Base-by-base conservation (phyloP, 345 rosid species). In the Sapria himalayana region DNA sequence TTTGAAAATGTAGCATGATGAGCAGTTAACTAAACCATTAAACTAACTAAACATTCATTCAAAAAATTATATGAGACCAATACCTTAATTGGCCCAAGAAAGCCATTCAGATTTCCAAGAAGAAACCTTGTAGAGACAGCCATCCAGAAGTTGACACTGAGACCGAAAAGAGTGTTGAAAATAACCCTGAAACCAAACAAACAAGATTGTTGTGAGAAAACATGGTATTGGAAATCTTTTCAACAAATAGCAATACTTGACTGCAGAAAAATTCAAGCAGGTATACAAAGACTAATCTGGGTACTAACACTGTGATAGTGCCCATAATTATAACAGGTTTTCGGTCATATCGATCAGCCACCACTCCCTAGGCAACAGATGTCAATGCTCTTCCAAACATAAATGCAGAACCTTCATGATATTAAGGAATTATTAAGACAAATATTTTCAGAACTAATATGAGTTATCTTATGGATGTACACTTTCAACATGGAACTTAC, bases 331-430 rank as follows among this genome's bases (percentile, higher is more conserved):
- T 71, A 39, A 81, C 63, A 18, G 89, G 89, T 58, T 67, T 80
- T 40, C 93, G 78, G 32, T 89, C 93, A 55, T 65, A 71, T 39
- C 70, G 70, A 63, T 81, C 89, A n/a, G 89, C 81, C 42, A 77
- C 37, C 45, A 71, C 40, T 33, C 93, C 93, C 93, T 89, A 74
- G 32, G 61, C 23, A 24, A 81, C 41, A 22, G 81, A 81, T 39
- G 93, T 81, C 61, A 74, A 57, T 32, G 80, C 78, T 65, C 93
- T 72, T 57, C 93, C 93, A 31, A 81, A 51, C 93, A 77, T 81
- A 54, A 74, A 81, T 15, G 93, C 72, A 53, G 89, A 69, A 44
- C 76, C 93, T 81, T 49, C 52, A 36, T 24, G 25, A 14, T 13
- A 31, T 45, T 15, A 41, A 23, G 1, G 40, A 3, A 14, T 2